Conservation (phyloP, 1,284 basidiomycete genomes). For the Malassezia sympodialis region DNA sequence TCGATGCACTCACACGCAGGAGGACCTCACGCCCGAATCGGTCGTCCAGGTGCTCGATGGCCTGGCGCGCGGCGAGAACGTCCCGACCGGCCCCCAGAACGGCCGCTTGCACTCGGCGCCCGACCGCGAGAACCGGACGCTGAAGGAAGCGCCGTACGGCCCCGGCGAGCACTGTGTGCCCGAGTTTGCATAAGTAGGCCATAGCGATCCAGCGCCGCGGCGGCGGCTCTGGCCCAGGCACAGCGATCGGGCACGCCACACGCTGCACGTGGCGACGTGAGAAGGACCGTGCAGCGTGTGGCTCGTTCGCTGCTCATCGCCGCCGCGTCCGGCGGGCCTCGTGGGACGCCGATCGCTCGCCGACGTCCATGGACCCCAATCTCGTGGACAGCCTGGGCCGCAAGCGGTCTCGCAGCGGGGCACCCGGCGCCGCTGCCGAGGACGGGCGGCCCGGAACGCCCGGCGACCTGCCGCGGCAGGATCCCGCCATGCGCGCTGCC, state of each 20-base stretch:
- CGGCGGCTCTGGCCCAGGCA: no score
- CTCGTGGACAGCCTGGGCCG: not conserved
- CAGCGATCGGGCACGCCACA: not conserved
- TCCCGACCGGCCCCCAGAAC: slow-evolving; percentile 83
- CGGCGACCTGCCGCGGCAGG: no score
- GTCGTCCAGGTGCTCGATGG: slow-evolving; percentile 79
- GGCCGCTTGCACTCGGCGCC: slow-evolving; percentile 69
- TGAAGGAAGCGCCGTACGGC: slow-evolving; percentile 81
- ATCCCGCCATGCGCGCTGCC: not conserved
- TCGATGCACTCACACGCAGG: slow-evolving; percentile 53
- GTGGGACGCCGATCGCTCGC: not conserved
- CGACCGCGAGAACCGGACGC: slow-evolving; percentile 68
- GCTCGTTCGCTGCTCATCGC: not conserved
- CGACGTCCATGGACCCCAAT: not conserved
- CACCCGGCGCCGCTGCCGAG: not conserved
- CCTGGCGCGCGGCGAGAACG: slow-evolving; percentile 72
- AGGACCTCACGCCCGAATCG: slow-evolving; percentile 87
- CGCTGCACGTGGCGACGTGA: not conserved
- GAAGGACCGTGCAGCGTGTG: not conserved
- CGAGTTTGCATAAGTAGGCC: slow-evolving; percentile 58
- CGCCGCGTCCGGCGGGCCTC: not conserved
- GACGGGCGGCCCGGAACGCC: not conserved
- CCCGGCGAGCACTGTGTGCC: slow-evolving; percentile 78
- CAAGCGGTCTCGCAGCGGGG: not conserved
- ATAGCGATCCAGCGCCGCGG: not conserved